phyloP scores from a whole-genome alignment of 371 early-diverging fungal genomes.

The Mucor ambiguus region DNA sequence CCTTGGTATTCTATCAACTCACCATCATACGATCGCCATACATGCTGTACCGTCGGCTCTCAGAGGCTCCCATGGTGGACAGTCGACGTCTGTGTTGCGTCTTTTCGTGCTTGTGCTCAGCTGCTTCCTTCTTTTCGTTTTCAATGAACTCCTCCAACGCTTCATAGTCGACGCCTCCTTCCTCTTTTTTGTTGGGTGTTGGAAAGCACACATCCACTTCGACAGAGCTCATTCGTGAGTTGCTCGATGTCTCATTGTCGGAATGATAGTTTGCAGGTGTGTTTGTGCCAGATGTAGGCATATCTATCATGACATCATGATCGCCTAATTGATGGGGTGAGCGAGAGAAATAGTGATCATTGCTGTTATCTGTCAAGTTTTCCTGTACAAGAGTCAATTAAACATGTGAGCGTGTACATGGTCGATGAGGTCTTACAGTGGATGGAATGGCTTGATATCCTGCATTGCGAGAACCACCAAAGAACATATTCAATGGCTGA shows the following conservation, averaged over 20 bases:
- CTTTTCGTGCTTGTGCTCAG: not conserved
- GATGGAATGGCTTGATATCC: constrained; percentile 14
- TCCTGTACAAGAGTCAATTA: not conserved
- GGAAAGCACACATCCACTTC: constrained; percentile 53
- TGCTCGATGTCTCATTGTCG: constrained; percentile 30
- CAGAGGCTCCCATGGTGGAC: constrained; percentile 27
- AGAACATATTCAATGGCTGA: constrained; percentile 32
- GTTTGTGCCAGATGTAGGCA: constrained; percentile 1
- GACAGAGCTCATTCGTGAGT: constrained; percentile 23
- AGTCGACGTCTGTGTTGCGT: constrained; percentile 16
- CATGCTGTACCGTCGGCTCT: constrained; percentile 29
- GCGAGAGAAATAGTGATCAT: not conserved
- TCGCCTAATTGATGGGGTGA: constrained; percentile 2
- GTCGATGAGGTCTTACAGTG: not conserved
- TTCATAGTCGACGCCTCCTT: constrained; percentile 38
- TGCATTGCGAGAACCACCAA: constrained; percentile 7
- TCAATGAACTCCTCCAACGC: constrained; percentile 26
- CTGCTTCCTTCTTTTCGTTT: constrained; percentile 13
- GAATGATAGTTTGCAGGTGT: constrained; percentile 22
- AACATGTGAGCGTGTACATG: not conserved
- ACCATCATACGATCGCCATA: constrained; percentile 31
- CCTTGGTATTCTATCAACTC: not conserved
- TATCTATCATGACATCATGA: constrained; percentile 20
- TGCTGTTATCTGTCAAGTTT: not conserved
- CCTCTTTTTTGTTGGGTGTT: constrained; percentile 31